These are phyloP conservation scores for Grifola frondosa DNA, from an alignment of 1,284 basidiomycete species.

Conservation along the genomic window DNA sequence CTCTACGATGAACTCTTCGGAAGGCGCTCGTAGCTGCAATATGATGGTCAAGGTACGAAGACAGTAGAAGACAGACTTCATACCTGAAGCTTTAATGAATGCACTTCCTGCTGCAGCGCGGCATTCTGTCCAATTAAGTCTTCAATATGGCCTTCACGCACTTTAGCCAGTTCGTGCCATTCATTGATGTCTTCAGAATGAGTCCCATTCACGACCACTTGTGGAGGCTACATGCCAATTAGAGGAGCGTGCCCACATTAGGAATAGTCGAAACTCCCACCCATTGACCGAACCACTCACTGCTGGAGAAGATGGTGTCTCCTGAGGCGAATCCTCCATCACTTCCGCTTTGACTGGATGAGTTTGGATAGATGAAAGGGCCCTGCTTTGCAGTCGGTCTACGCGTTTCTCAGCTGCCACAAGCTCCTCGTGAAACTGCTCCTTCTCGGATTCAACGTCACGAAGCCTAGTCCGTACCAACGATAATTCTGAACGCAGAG, in stretches of 20 bases:
- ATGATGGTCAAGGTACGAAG: conserved; percentile 6
- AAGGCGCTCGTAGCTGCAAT: conserved; percentile 43
- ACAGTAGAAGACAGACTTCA: conserved; percentile 8
- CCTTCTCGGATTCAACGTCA: conserved; percentile 54
- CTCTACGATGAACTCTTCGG: conserved; percentile 45
- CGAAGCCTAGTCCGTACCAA: conserved; percentile 58
- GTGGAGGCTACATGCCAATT: conserved; percentile 39
- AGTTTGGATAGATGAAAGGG: conserved; percentile 46
- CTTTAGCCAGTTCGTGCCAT: conserved; percentile 37
- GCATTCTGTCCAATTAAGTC: conserved; percentile 47
- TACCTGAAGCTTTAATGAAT: conserved; percentile 48
- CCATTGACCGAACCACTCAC: conserved; percentile 70
- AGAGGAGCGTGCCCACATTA: conserved; percentile 39
- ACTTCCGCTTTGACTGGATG: conserved; percentile 46
- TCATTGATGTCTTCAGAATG: conserved; percentile 20
- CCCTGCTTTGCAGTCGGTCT: conserved; percentile 70
- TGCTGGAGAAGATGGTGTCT: conserved; percentile 53
- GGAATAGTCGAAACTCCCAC: conserved; percentile 54
- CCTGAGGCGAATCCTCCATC: conserved; percentile 39
- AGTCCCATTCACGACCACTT: conserved; percentile 18
- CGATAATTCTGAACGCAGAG: conserved; percentile 60
- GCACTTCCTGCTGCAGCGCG: conserved; percentile 40
- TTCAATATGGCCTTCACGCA: conserved; percentile 43
- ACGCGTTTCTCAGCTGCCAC: conserved; percentile 65
- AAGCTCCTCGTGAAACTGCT: conserved; percentile 58